Evolutionary conservation across 139 green algal genomes (phyloP).

Genomic region (Eudorina sp.): DNA sequence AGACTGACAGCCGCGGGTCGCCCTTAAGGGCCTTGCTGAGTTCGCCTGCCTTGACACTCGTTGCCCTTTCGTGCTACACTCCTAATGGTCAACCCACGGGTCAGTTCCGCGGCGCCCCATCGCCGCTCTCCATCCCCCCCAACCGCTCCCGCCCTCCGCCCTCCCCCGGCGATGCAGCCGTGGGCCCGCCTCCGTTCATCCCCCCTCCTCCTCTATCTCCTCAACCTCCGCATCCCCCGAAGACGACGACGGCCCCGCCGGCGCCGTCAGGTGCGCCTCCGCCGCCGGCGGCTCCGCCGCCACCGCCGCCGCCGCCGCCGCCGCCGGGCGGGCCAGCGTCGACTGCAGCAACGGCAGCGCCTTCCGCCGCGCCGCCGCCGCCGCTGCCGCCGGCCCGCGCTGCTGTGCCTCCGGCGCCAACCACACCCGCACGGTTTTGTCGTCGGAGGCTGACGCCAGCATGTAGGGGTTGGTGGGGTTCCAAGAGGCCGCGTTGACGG

Average conservation of each 20-base stretch:
- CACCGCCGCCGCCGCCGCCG: neutral
- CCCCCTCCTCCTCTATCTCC: neutral
- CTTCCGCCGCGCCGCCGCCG: neutral
- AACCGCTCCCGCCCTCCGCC: neutral
- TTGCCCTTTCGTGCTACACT: too few relatives aligned
- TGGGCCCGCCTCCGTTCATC: neutral
- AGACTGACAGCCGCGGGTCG: too few relatives aligned
- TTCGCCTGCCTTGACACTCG: too few relatives aligned
- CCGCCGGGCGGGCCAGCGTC: neutral
- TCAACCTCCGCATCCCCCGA: neutral
- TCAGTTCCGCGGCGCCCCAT: too few relatives aligned
- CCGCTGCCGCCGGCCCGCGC: neutral
- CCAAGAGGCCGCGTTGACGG: constrained; percentile 88
- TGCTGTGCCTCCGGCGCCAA: constrained; percentile 45
- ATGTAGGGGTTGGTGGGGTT: constrained; percentile 85
- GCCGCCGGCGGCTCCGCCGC: neutral
- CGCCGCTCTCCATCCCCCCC: neutral
- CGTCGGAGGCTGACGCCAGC: constrained; percentile 84
- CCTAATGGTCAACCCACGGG: too few relatives aligned
- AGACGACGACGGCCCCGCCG: neutral
- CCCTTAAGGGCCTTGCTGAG: too few relatives aligned
- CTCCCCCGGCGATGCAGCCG: neutral
- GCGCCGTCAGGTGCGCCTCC: neutral
- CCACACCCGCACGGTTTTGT: constrained; percentile 84
- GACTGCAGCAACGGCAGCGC: constrained; percentile 43